These are phyloP conservation scores for Phoma sp. DNA, from an alignment of 2,329 filamentous ascomycete genomes.

Conservation along the genomic window DNA sequence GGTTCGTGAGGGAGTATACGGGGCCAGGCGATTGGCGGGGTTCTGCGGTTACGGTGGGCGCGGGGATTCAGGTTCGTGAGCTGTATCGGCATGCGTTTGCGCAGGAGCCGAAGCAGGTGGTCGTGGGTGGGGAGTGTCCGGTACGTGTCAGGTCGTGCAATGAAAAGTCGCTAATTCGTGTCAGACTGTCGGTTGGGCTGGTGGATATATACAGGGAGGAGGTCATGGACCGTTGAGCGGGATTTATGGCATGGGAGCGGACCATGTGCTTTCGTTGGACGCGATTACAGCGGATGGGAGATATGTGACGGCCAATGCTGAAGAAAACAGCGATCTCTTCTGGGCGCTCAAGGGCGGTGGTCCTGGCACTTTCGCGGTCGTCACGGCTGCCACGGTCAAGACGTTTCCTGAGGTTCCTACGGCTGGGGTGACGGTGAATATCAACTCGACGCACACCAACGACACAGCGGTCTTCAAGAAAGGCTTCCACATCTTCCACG, in stretches of 20 bases:
- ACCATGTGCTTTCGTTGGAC: constrained; percentile 31
- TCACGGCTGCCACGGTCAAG: constrained; percentile 30
- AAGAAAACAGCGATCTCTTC: constrained; percentile 31
- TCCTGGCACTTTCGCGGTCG: constrained; percentile 35
- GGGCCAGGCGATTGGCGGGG: constrained; percentile 45
- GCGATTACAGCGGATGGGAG: constrained; percentile 33
- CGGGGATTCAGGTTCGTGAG: constrained; percentile 47
- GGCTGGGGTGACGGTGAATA: constrained; percentile 44
- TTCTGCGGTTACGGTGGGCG: constrained; percentile 40
- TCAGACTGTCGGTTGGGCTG: constrained; percentile 59
- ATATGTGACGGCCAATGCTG: constrained; percentile 26
- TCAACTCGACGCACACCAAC: constrained; percentile 47
- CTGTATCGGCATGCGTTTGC: constrained; percentile 40
- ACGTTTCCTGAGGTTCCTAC: constrained; percentile 41
- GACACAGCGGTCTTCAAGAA: constrained; percentile 38
- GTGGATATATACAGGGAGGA: constrained; percentile 36
- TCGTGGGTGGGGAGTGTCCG: constrained; percentile 49
- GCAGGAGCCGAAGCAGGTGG: constrained; percentile 40
- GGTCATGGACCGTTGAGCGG: constrained; percentile 61
- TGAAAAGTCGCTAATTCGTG: too few species aligned
- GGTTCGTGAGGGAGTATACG: constrained; percentile 39
- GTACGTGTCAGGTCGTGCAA: constrained; percentile 30
- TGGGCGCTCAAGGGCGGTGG: constrained; percentile 41
- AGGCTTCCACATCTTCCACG: constrained; percentile 44
- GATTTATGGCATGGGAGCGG: constrained; percentile 46